Percentiles rank a stretch among this genome's conserved stretches.
phyloP scores from a whole-genome alignment of 2,329 filamentous ascomycete species.

The Aspergillus ochraceus region DNA sequence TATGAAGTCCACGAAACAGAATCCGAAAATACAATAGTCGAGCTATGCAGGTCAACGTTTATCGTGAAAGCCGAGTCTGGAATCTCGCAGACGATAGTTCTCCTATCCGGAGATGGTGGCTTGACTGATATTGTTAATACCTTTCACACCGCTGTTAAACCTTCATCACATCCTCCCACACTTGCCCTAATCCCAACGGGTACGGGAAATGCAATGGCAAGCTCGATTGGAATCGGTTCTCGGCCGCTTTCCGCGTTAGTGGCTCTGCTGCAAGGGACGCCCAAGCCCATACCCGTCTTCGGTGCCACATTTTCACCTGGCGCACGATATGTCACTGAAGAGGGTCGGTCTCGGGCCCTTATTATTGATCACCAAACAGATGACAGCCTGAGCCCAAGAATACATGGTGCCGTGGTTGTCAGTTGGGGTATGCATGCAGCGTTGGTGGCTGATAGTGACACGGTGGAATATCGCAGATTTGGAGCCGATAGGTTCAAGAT shows the following conservation, averaged over 20 bases:
- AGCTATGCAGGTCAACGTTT: conserved; percentile 58
- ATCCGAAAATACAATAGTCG: conserved; percentile 62
- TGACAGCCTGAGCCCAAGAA: conserved; percentile 33
- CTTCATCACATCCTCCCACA: conserved; percentile 51
- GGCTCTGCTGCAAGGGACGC: conserved; percentile 60
- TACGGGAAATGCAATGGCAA: conserved; percentile 49
- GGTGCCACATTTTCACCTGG: conserved; percentile 61
- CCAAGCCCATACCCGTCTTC: conserved; percentile 62
- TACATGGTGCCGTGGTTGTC: conserved; percentile 77
- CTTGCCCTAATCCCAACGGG: conserved; percentile 57
- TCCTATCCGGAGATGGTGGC: conserved; percentile 87
- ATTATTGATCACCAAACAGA: conserved; percentile 15
- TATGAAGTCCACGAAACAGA: conserved; percentile 64
- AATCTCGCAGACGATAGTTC: conserved; percentile 62
- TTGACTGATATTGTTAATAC: conserved; percentile 79
- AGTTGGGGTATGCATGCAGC: conserved; percentile 89
- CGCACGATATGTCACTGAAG: conserved; percentile 46
- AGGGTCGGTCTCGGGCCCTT: conserved; percentile 44
- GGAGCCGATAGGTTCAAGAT: conserved; percentile 79
- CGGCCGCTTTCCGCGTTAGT: conserved; percentile 48
- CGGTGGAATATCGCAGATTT: conserved; percentile 72
- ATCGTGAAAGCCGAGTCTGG: conserved; percentile 51
- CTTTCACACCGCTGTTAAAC: conserved; percentile 37
- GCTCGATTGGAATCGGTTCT: conserved; percentile 35
- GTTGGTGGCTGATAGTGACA: conserved; percentile 89